Conservation (phyloP, 768 basidiomycete species). For the Xerocomellus chrysenteron region DNA sequence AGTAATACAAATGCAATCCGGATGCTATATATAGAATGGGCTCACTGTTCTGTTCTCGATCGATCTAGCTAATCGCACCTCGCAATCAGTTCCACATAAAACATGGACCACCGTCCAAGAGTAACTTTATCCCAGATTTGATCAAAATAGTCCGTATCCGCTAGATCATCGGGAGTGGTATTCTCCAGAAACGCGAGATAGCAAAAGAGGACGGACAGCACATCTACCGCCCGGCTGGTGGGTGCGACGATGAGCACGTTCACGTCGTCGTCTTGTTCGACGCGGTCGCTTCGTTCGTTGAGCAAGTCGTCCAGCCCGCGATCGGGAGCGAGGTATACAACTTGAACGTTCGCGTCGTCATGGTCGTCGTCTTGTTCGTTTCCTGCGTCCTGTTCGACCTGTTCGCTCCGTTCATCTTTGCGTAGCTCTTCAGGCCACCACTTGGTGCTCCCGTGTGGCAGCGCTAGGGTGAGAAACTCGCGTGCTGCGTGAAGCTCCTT, state of each 20-base stretch:
- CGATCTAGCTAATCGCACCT: not conserved
- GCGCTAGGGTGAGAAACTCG: slow-evolving; percentile 42
- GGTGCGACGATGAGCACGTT: slow-evolving; percentile 16
- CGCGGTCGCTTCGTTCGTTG: not conserved
- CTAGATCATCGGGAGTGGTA: not conserved
- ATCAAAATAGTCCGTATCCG: not conserved
- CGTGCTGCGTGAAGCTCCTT: slow-evolving; percentile 40
- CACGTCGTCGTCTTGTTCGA: not conserved
- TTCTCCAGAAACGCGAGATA: slow-evolving; percentile 15
- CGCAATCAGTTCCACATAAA: not conserved
- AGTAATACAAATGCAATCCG: not conserved
- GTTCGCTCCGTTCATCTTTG: not conserved
- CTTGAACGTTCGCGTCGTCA: not conserved
- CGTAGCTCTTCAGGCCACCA: not conserved
- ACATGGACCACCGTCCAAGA: not conserved
- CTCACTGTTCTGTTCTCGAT: not conserved
- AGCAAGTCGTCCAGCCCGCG: not conserved
- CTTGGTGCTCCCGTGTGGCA: slow-evolving; percentile 30
- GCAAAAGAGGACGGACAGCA: slow-evolving; percentile 10
- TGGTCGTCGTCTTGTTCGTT: not conserved
- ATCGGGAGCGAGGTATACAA: slow-evolving; percentile 3
- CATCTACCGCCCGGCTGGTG: slow-evolving; percentile 5
- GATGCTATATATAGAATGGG: not conserved
- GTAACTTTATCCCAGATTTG: slow-evolving; percentile 1
- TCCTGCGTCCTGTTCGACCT: too few relatives aligned